Base-by-base conservation (phyloP, 495 filamentous ascomycete genomes). In the Bombardia bombarda region DNA sequence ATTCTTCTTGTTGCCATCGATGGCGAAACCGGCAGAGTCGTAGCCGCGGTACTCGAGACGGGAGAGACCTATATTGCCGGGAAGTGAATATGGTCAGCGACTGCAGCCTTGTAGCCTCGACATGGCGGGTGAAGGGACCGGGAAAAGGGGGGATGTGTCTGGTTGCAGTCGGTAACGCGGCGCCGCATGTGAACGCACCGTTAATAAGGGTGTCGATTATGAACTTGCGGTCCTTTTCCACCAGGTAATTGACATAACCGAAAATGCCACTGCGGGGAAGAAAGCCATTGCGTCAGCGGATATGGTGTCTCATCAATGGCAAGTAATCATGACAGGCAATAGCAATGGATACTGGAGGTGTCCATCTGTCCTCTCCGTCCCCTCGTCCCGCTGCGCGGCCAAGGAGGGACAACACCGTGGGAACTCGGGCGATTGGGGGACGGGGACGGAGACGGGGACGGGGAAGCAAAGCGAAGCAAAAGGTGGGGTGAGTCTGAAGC, bases 1-100 rank as follows among this genome's bases (percentile, higher is more conserved):
- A 49, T 94, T 90, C 74, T 95, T 95, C 77, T 95, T 96, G 79
- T 97, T 84, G 46, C 93, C 92, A 67, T 98, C 93, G 45, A 98
- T 75, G 51, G 90, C 92, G 46, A 98, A 73, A 65, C 92, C 92
- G 46, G 92, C 93, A 46, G 90, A 96, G 65, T 98, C 92, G 64
- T 98, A 97, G 42, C 90, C 90, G 60, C 90, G 86, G 68, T 96
- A 96, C 67, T 96, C 90, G 51, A 95, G 81, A 57, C 87, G 79
- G 24, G 80, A 78, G 43, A 93, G 82, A 53, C 87, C 87, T 72
- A 36, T 21, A 52, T 56, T 47, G 38, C 34, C 43, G 38, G 26
- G 33, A 40, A 33, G 44, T 28, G 41, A 47, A 51, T 31, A 34
- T 33, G 51, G n/a, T 60, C 40, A 53, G 53, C 54, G 43, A 46